phyloP scores from a whole-genome alignment of 495 filamentous ascomycete species.

The Cercophora samala region DNA sequence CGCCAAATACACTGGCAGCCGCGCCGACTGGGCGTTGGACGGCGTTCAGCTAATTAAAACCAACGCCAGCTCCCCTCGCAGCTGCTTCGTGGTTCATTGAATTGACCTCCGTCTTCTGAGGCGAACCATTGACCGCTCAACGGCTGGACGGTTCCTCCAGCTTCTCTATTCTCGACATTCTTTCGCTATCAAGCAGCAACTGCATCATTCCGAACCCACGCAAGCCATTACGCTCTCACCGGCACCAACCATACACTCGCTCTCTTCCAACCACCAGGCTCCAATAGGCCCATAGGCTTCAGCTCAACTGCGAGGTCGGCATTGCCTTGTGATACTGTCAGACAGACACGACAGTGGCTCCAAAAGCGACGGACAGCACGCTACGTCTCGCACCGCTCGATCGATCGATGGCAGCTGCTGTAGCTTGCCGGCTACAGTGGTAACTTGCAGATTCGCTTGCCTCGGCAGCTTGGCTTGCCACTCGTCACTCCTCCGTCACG shows the following conservation, averaged over 20 bases:
- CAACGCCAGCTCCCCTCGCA: background rate
- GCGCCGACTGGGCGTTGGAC: slow-evolving; percentile 3
- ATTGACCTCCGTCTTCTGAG: background rate
- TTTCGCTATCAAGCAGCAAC: background rate
- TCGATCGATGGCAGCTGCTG: slow-evolving; percentile 1
- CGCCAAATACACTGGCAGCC: slow-evolving; percentile 1
- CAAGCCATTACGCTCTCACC: background rate
- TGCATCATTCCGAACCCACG: background rate
- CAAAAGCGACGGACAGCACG: background rate
- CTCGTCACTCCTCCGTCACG: slow-evolving; percentile 1
- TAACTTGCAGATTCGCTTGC: background rate
- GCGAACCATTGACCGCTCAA: background rate
- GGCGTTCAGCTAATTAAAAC: slow-evolving; percentile 7
- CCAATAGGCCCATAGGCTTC: background rate
- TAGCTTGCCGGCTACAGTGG: background rate
- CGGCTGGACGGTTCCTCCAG: background rate
- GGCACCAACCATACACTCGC: background rate
- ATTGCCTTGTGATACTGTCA: background rate
- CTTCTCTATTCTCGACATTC: background rate
- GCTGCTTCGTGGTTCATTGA: background rate
- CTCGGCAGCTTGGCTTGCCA: background rate
- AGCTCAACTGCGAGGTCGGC: background rate
- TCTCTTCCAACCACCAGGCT: background rate
- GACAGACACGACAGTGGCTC: background rate
- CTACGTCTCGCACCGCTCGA: background rate